Conservation (phyloP, 2,329 filamentous ascomycete genomes). For the Alternaria longipes region DNA sequence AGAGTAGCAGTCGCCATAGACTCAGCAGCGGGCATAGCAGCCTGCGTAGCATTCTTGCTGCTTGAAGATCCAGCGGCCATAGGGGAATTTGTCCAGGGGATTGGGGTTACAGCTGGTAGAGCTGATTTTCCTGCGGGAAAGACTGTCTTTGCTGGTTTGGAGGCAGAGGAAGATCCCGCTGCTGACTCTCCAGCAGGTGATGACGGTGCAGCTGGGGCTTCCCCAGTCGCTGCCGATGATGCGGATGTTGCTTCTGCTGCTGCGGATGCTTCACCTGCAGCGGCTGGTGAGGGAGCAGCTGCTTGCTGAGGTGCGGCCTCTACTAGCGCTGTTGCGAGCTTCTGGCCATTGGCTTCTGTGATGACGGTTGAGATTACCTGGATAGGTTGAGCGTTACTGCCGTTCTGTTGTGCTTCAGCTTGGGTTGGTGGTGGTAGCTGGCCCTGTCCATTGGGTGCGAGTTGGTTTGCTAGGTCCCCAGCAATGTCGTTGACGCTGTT, state of each 20-base stretch:
- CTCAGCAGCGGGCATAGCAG: constrained; percentile 1
- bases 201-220: background rate
- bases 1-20: constrained; percentile 9
- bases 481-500: constrained; percentile 7
- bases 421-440: constrained; percentile 10
- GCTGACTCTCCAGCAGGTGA: background rate
- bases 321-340: constrained; percentile 15
- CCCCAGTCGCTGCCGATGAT: background rate
- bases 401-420: constrained; percentile 1
- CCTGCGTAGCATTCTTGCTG: background rate
- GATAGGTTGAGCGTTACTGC: constrained; percentile 10
- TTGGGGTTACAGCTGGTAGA: constrained; percentile 14
- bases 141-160: constrained; percentile 5
- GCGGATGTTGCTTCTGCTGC: background rate
- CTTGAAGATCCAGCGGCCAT: constrained; percentile 3
- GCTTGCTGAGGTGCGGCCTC: constrained; percentile 18
- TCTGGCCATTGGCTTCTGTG: constrained; percentile 16
- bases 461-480: constrained; percentile 17
- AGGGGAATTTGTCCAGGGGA: constrained; percentile 8
- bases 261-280: background rate
- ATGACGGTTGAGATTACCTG: constrained; percentile 20
- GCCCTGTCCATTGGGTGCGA: constrained; percentile 15
- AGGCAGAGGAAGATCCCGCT: background rate
- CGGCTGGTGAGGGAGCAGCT: constrained; percentile 7
- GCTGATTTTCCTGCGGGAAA: constrained; percentile 9